Evolutionary conservation across 108 stramenopile genomes (phyloP), one percentile per base, ranked within the genome.

Genomic region (Conticribra guillardii): DNA sequence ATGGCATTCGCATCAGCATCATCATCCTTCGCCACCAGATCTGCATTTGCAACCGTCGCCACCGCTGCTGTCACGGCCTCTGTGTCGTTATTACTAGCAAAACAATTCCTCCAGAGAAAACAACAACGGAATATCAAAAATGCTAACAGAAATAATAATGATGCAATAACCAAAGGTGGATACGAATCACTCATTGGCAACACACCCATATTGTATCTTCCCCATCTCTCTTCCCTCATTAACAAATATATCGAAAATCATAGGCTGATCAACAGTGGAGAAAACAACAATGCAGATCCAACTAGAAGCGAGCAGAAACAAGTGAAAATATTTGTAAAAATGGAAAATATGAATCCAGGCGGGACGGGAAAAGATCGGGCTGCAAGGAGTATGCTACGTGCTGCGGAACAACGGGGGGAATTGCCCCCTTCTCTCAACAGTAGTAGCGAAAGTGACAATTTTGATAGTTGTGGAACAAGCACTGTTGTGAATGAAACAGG

Each of bases 311-410:
- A 51, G 9, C 50, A 51, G 50, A n/a, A 51, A 51, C 31, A 34
- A 31, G 52, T 87, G 37, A 74, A 69, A 46, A 82, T 94, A 26
- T 89, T 66, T 60, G 89, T 85, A 28, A 92, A 96, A 63, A 88
- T 91, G 89, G 94, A 96, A 67, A 67, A 54, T 54, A 37, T 84
- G 67, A 96, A 96, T 83, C 92, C 94, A 7, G 91, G 91, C 21
- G 97, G 91, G 14, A 97, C 98, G 14, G 96, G 96, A 17, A 99
- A 98, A 77, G 96, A 97, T 64, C 83, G 98, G 0, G 88, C 96
- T 1, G 98, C 96, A 21, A 64, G 82, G 22, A 73, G 59, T 52
- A 97, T 98, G 96, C 87, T 98, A 57, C 64, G 76, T 26, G 69
- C 73, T 17, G 92, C 91, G 0, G 97, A 97, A 76, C 15, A 62